Evolutionary conservation across 2,329 filamentous ascomycete species (phyloP), one percentile per base, ranked within the genome.

Genomic region (Zalaria obscura): DNA sequence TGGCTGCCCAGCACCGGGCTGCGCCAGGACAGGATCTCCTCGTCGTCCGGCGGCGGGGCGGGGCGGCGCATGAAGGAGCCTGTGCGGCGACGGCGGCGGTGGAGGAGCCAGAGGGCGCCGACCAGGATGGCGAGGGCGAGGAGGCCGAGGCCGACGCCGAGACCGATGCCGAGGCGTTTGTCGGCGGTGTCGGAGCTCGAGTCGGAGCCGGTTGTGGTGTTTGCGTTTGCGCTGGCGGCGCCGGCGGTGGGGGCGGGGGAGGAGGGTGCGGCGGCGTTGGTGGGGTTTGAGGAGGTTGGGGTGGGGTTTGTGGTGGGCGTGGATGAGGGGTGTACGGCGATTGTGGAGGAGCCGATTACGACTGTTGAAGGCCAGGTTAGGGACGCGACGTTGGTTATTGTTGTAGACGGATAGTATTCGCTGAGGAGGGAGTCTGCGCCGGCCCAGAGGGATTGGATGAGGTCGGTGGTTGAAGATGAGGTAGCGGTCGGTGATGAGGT

Each of bases 361-460:
- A 51, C 45, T 2, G 47, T 46, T 5, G 40, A 36, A n/a, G 49
- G 47, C 43, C 45, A 44, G 1, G 48, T 48, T 5, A 51, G 26
- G 1, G 42, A 31, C 4, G 40, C 43, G 5, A 48, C 8, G 35
- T 46, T 27, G 8, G 40, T 42, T 4, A 46, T 33, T 4, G 41
- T 46, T 8, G 41, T 43, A n/a, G 45, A 46, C 5, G 43, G 42
- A 27, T 45, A 47, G 25, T 45, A 38, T 28, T 33, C 35, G n/a
- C 40, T 40, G n/a, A 49, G 28, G 18, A 49, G 28, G 2, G 41
- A 43, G 4, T 43, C 27, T n/a, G 47, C 47, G 7, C 46, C 33
- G 9, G 41, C 40, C 40, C 44, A 46, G 5, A 49, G 39, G 9
- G 42, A 31, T 28, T 44, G 35, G 4, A n/a, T 32, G 29, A n/a